A percentile compares a stretch with the other conserved stretches of the same genome.
phyloP scores from a whole-genome alignment of 208 protist genomes.

The Angomonas ambiguus region DNA sequence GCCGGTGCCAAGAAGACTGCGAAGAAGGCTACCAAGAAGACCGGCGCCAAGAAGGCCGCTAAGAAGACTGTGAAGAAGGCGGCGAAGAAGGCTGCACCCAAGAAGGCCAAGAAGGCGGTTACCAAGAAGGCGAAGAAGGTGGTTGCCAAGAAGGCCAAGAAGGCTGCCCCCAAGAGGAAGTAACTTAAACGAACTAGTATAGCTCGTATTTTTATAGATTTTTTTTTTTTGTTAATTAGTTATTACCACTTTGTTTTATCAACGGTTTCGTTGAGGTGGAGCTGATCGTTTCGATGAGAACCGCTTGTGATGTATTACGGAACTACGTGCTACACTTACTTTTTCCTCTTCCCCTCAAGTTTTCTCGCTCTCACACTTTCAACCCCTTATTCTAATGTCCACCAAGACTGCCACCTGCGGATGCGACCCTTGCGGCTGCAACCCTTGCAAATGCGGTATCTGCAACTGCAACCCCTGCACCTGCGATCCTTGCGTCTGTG shows the following conservation, averaged over 20 bases:
- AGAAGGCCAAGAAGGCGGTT: not conserved
- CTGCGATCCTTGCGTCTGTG: not conserved
- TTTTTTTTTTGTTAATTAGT: slow-evolving; percentile 1
- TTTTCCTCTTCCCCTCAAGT: no score
- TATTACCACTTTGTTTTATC: not conserved
- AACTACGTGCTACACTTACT: not conserved
- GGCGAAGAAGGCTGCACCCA: not conserved
- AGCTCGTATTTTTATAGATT: not conserved
- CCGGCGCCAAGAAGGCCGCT: slow-evolving; percentile 28
- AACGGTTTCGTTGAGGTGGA: not conserved
- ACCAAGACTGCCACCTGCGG: no score
- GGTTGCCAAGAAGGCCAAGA: slow-evolving; percentile 23
- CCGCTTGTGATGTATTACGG: not conserved
- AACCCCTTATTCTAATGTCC: no score
- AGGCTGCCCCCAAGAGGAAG: slow-evolving; percentile 26
- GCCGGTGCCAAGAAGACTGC: not conserved
- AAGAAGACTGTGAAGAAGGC: slow-evolving; percentile 23
- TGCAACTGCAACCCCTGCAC: not conserved
- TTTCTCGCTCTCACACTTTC: no score
- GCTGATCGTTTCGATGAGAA: not conserved
- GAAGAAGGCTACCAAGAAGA: slow-evolving; percentile 19
- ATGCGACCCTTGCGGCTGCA: no score
- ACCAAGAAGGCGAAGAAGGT: not conserved
- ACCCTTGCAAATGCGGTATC: no score
- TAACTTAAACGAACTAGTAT: no score